Evolutionary conservation across 805 yeast genomes (phyloP).

Genomic region (Candida stauntonica): DNA sequence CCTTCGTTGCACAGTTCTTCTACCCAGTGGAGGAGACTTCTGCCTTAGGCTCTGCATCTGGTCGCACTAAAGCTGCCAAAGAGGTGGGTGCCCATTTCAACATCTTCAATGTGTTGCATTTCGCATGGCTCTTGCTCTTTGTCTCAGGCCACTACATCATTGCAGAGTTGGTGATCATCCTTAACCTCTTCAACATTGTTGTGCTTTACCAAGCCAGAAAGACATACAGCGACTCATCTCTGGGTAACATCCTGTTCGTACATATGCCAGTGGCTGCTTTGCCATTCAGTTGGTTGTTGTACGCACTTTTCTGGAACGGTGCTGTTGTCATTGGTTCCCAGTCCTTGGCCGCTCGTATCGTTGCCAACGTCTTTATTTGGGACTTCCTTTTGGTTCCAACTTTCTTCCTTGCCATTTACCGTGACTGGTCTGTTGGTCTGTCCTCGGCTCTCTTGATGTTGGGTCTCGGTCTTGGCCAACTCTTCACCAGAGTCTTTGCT

Average conservation of each 20-base stretch:
- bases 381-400: constrained; percentile 65
- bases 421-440: constrained; percentile 70
- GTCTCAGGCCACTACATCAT: constrained; percentile 52
- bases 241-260: constrained; percentile 48
- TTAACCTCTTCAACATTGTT: constrained; percentile 58
- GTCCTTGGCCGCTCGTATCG: constrained; percentile 53
- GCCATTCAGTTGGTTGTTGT: constrained; percentile 73
- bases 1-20: constrained; percentile 44
- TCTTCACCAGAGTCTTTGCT: constrained; percentile 64
- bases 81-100: constrained; percentile 59
- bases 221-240: constrained; percentile 51
- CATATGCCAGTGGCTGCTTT: constrained; percentile 66
- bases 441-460: constrained; percentile 52
- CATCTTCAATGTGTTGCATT: constrained; percentile 53
- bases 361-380: constrained; percentile 78
- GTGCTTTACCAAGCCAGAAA: constrained; percentile 48
- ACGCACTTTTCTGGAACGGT: constrained; percentile 80
- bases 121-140: constrained; percentile 63
- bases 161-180: constrained; percentile 52
- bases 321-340: constrained; percentile 54
- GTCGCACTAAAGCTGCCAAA: constrained; percentile 21
- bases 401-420: constrained; percentile 49
- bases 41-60: constrained; percentile 9
- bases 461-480: constrained; percentile 68
- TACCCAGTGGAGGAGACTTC: constrained; percentile 25